A percentile compares a stretch with the other conserved stretches of the same genome.
Conservation (phyloP, 2,329 filamentous ascomycete species). For the Epichloe baconii region DNA sequence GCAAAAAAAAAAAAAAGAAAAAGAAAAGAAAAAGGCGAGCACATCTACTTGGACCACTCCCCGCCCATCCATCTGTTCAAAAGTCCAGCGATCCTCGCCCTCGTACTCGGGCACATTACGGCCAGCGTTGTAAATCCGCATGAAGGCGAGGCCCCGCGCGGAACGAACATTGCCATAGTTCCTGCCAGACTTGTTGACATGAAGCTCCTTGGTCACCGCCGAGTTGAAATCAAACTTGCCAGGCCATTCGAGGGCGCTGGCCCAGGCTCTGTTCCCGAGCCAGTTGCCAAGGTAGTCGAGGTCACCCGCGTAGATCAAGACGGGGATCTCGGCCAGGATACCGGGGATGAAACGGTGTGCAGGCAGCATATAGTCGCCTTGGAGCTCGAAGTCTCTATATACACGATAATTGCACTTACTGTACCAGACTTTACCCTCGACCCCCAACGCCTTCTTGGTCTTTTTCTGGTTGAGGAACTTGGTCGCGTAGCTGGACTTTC, state of each 20-base stretch:
- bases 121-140: slow-evolving; percentile 75
- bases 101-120: slow-evolving; percentile 98
- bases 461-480: slow-evolving; percentile 73
- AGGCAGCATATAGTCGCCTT: slow-evolving; percentile 94
- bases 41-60: slow-evolving; percentile 7
- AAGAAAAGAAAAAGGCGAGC: no score
- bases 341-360: slow-evolving; percentile 81
- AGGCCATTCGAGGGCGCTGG: slow-evolving; percentile 81
- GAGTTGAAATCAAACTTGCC: slow-evolving; percentile 70
- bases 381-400: slow-evolving; percentile 81
- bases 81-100: slow-evolving; percentile 79
- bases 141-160: slow-evolving; percentile 85
- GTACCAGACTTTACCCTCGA: slow-evolving; percentile 65
- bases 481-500: slow-evolving; percentile 80
- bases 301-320: slow-evolving; percentile 85
- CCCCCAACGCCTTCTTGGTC: slow-evolving; percentile 77
- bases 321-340: slow-evolving; percentile 79
- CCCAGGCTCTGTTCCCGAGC: slow-evolving; percentile 95
- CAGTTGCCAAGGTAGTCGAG: slow-evolving; percentile 91
- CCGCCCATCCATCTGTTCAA: slow-evolving; percentile 72
- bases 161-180: slow-evolving; percentile 68
- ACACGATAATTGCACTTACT: slow-evolving; percentile 96
- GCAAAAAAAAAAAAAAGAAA: no score
- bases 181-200: slow-evolving; percentile 31
- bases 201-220: slow-evolving; percentile 55